Evolutionary conservation across 2,329 filamentous ascomycete species (phyloP), one percentile per base, ranked within the genome.

Genomic region (Xylaria sp.): DNA sequence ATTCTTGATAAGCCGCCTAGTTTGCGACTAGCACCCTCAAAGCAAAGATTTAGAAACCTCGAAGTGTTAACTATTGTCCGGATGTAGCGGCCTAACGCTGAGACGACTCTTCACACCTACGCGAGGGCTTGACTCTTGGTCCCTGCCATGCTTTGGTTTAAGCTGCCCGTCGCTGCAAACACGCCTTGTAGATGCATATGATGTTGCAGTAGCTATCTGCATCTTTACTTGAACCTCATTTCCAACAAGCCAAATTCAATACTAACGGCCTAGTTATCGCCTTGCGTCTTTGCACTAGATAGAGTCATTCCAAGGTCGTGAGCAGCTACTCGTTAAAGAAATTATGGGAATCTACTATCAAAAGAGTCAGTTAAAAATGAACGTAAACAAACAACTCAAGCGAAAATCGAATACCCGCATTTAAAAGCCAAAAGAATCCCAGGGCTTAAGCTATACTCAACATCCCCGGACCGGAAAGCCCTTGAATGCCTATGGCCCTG

Each of bases 371-470:
- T 15, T 25, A 25, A 25, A 25, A 25, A 23, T 1, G n/a, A 12
- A 5, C 4, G 9, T 8, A 28, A 50, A 50, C 20, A n/a, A 23
- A 28, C 13, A 50, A 15, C 25, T n/a, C 7, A 18, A 4, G 4
- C 25, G 3, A 5, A 50, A 50, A n/a, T 50, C 13, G 46, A 50
- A 50, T 15, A 10, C 13, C 6, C 8, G 12, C 25, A 15, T 15
- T 50, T 7, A 28, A 28, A 28, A 46, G 12, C 12, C 2, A 50
- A 50, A 50, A 50, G 46, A 30, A 50, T 50, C 46, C 10, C 15
- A 30, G 25, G 46, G 25, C 46, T 50, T 72, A 71, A 74, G 72
- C 64, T 43, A 28, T n/a, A 36, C 43, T 60, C 45, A 60, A 39
- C 32, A 60, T 60, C 45, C 43, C 58, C 41, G 9, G 58, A 60